Base-by-base conservation (phyloP, 495 filamentous ascomycete species). In the Lophiotrema nucula region DNA sequence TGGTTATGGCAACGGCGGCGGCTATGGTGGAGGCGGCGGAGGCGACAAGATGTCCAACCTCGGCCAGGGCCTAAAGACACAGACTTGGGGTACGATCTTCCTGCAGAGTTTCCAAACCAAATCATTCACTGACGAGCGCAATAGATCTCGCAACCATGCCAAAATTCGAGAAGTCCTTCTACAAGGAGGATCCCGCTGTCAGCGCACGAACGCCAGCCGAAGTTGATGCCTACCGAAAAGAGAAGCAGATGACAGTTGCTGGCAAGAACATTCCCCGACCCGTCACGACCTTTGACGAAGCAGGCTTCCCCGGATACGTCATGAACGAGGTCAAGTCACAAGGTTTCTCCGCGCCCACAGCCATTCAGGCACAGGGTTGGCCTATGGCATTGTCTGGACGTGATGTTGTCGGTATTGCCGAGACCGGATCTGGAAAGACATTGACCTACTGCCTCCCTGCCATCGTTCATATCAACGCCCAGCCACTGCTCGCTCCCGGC, bases 91-190 rank as follows among this genome's bases (percentile, higher is more conserved):
- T 92, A 77, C 73, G 86, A 43, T n/a, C n/a, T n/a, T n/a, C 22
- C 41, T 26, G 46, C 12, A 27, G 44, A 18, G n/a, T 13, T 25
- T 27, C 16, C 25, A 24, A n/a, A 8, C 10, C 26, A 0, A 19
- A 21, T 22, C 15, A 37, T 4, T 8, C 25, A 47, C 57, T 62
- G 28, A 66, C 31, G 33, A 1, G 24, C 3, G 38, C 24, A 35
- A 39, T 67, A 92, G 92, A 98, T 73, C 66, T 92, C 16, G 76
- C 72, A 70, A 76, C 85, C 22, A 69, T 98, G 21, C 92, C 93
- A 60, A 97, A 97, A 75, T 98, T 98, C 73, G 93, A 98, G 70
- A 98, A 98, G 77, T 90, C 88, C 23, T 98, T 98, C 79, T 98
- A 98, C 80, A 95, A 96, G 75, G 93, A 97, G 75, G 83, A 92